phyloP scores from a whole-genome alignment of 257 asterid species.

The Buddleja alternifolia region DNA sequence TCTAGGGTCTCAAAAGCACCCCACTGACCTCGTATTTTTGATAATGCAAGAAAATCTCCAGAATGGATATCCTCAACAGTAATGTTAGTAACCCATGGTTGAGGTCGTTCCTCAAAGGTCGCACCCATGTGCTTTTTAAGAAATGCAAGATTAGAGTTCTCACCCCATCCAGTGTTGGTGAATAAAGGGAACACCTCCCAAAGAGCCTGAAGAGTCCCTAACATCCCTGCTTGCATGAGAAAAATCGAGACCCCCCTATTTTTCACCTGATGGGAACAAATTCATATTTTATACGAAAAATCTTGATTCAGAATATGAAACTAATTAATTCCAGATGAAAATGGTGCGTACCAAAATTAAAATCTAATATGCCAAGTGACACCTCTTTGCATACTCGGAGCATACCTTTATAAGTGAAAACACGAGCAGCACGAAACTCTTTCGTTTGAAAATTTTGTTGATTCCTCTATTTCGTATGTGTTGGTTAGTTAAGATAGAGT shows the following conservation, averaged over 20 bases:
- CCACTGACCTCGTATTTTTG: constrained; percentile 74
- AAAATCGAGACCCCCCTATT: constrained; percentile 63
- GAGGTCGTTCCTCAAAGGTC: constrained; percentile 62
- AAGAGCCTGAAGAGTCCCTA: constrained; percentile 66
- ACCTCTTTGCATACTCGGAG: no score
- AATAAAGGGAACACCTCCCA: constrained; percentile 80
- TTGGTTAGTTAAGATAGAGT: no score
- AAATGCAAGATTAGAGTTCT: constrained; percentile 60
- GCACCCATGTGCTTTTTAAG: constrained; percentile 71
- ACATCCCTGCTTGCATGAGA: constrained; percentile 74
- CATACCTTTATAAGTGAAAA: no score
- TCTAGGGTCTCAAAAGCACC: constrained; percentile 80
- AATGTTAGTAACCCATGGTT: constrained; percentile 68
- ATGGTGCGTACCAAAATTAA: no score
- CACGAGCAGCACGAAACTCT: no score
- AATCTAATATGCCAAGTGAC: no score
- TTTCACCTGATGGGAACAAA: constrained; percentile 45
- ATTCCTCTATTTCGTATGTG: no score
- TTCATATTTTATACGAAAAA: constrained; percentile 6
- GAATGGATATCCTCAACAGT: constrained; percentile 58
- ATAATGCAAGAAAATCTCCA: constrained; percentile 72
- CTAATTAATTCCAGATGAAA: no score
- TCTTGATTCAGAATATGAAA: background rate
- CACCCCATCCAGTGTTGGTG: constrained; percentile 58
- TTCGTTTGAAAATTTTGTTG: no score